phyloP scores from a whole-genome alignment of 306 rosid genomes.

The Mucuna pruriens region DNA sequence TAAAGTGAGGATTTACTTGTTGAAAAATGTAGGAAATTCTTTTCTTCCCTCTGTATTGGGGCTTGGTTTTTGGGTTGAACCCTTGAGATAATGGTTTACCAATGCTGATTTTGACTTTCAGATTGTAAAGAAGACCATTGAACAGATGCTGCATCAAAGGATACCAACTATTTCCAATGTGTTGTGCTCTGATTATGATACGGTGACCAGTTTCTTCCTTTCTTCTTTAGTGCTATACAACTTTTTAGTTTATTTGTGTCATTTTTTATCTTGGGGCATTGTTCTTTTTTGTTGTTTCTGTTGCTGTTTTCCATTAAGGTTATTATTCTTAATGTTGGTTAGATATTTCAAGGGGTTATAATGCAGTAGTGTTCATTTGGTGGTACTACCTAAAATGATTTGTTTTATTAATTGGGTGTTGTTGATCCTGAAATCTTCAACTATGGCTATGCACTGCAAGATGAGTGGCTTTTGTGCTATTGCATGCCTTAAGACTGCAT shows the following conservation, averaged over 20 bases:
- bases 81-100: background rate
- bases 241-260: background rate
- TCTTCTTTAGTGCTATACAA: background rate
- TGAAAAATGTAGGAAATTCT: background rate
- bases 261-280: background rate
- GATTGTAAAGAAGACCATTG: slow-evolving; percentile 64
- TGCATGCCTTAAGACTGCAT: slow-evolving; percentile 1
- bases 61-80: background rate
- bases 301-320: background rate
- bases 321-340: slow-evolving; percentile 2
- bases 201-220: slow-evolving; percentile 41
- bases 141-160: slow-evolving; percentile 37
- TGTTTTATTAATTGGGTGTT: slow-evolving; percentile 12
- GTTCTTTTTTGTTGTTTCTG: background rate
- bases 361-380: slow-evolving; percentile 1
- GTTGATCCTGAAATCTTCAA: slow-evolving; percentile 15
- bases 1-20: background rate
- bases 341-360: background rate
- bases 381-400: background rate
- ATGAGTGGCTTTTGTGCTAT: background rate
- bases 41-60: background rate
- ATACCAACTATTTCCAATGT: slow-evolving; percentile 49
- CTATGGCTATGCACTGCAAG: background rate
- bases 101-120: slow-evolving; percentile 42
- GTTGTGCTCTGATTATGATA: slow-evolving; percentile 58